Conservation (phyloP, 139 green algal genomes). For the Chlamydomonas incerta region DNA sequence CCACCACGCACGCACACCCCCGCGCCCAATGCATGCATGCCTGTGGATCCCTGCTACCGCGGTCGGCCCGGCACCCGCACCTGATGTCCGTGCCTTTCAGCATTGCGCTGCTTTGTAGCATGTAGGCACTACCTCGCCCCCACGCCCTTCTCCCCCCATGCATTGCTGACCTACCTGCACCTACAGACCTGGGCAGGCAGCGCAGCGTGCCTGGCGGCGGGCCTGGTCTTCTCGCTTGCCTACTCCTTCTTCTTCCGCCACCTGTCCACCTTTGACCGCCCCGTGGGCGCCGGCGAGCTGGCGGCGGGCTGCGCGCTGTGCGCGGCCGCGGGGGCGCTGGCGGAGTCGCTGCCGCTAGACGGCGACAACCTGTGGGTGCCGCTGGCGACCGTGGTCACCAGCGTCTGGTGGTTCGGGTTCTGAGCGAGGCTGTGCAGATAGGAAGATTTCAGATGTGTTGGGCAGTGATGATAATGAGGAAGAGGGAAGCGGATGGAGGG, state of each 20-base stretch:
- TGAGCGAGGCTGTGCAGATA: no score
- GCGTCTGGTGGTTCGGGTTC: constrained; percentile 18
- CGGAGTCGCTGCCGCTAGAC: constrained; percentile 39
- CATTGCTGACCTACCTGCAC: background rate
- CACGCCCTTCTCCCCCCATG: no score
- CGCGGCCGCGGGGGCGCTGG: background rate
- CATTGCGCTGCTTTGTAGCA: no score
- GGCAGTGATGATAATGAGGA: no score
- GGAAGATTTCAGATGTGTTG: no score
- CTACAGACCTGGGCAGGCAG: constrained; percentile 30
- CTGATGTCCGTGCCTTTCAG: no score
- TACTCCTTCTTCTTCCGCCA: constrained; percentile 8
- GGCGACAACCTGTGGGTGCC: constrained; percentile 30
- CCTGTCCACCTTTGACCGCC: background rate
- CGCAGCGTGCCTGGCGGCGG: background rate
- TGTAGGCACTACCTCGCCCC: no score
- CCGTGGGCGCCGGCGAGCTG: background rate
- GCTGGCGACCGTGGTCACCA: constrained; percentile 2
- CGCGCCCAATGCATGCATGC: no score
- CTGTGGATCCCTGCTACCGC: no score
- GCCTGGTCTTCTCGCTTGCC: background rate
- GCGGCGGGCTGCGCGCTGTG: background rate
- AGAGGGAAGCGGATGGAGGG: no score
- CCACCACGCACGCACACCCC: no score
- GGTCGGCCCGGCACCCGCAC: no score